These are phyloP conservation scores for Onygenales sp. DNA, from an alignment of 2,329 filamentous ascomycete species.

Conservation along the genomic window DNA sequence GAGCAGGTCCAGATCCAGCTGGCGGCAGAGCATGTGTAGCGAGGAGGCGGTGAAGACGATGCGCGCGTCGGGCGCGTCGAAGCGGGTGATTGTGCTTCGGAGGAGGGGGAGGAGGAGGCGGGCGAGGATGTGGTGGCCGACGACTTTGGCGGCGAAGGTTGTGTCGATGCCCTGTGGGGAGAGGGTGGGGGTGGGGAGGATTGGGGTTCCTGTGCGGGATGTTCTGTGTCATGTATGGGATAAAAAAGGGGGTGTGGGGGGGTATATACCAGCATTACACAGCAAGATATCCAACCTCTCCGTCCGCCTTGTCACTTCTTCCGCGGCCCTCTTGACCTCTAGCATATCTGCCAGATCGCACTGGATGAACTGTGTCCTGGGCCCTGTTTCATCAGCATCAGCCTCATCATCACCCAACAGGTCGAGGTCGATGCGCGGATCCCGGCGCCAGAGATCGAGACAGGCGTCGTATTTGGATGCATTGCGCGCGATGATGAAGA, in stretches of 20 bases:
- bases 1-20: slow-evolving; percentile 19
- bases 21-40: slow-evolving; percentile 18
- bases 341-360: slow-evolving; percentile 23
- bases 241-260: neutral
- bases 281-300: slow-evolving; percentile 23
- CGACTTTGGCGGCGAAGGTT: slow-evolving; percentile 42
- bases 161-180: slow-evolving; percentile 35
- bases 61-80: slow-evolving; percentile 27
- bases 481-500: slow-evolving; percentile 21
- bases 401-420: neutral
- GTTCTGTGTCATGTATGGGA: neutral
- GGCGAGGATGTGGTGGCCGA: slow-evolving; percentile 43
- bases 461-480: slow-evolving; percentile 16
- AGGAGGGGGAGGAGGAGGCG: slow-evolving; percentile 35
- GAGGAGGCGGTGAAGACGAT: slow-evolving; percentile 35
- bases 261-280: slow-evolving; percentile 21
- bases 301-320: slow-evolving; percentile 14
- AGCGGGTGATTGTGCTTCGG: slow-evolving; percentile 9
- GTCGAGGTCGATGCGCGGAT: slow-evolving; percentile 10
- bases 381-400: slow-evolving; percentile 9
- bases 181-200: slow-evolving; percentile 14
- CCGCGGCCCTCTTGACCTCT: slow-evolving; percentile 14
- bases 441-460: slow-evolving; percentile 15
- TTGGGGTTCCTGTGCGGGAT: slow-evolving; percentile 11
- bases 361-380: slow-evolving; percentile 17